phyloP scores from a whole-genome alignment of 768 basidiomycete species.

The Mycena olivaceomarginata region DNA sequence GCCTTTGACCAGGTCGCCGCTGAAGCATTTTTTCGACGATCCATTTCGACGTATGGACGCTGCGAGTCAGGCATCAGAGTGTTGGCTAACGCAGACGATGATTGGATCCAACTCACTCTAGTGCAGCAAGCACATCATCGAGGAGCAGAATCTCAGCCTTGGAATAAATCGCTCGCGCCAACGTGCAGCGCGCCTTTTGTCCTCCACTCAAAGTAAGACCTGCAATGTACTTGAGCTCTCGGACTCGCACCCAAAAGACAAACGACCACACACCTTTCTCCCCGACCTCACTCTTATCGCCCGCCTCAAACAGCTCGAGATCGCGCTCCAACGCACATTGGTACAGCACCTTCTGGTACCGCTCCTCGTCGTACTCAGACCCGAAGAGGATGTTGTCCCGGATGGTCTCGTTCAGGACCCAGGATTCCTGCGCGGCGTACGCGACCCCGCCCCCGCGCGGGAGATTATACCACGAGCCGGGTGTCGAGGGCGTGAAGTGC shows the following conservation, averaged over 20 bases:
- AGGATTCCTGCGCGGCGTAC: constrained; percentile 90
- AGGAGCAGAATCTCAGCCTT: constrained; percentile 64
- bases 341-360: constrained; percentile 85
- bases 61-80: constrained; percentile 11
- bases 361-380: constrained; percentile 82
- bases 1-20: constrained; percentile 61
- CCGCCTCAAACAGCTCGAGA: constrained; percentile 72
- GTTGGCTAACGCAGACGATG: constrained; percentile 55
- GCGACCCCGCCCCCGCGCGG: constrained; percentile 83
- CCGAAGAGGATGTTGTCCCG: constrained; percentile 92
- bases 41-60: constrained; percentile 70
- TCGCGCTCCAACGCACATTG: constrained; percentile 88
- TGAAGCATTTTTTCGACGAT: constrained; percentile 72
- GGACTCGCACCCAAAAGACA: too few species aligned
- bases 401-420: constrained; percentile 90
- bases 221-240: background rate
- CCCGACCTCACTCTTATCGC: constrained; percentile 61
- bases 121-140: constrained; percentile 68
- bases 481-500: constrained; percentile 73
- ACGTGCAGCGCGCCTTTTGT: constrained; percentile 67
- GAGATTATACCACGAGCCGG: constrained; percentile 81
- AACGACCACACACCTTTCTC: constrained; percentile 62
- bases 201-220: constrained; percentile 66
- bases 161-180: constrained; percentile 68
- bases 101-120: constrained; percentile 48